Conservation (phyloP, 306 rosid genomes). For the Gastrolobium bilobum region DNA sequence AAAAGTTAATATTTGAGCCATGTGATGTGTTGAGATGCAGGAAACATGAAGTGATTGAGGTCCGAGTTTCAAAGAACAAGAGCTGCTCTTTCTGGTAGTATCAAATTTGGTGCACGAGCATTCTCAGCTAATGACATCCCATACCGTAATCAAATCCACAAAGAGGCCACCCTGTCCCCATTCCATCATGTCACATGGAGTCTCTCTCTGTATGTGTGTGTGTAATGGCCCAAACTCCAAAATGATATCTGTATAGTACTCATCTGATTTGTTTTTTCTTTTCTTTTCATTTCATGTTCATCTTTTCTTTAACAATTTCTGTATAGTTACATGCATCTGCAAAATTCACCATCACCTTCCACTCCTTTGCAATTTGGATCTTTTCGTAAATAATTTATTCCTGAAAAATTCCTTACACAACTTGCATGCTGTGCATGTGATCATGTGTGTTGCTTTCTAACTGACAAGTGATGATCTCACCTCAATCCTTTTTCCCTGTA, state of each 20-base stretch:
- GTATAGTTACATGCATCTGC: conserved; percentile 12
- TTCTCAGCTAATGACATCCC: background rate
- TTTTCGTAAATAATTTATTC: conserved; percentile 17
- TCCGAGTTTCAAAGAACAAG: conserved; percentile 7
- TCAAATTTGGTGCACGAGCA: background rate
- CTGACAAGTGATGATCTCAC: conserved; percentile 45
- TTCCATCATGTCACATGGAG: conserved; percentile 26
- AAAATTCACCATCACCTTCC: conserved; percentile 27
- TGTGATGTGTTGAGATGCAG: background rate
- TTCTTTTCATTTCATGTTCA: background rate
- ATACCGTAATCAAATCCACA: conserved; percentile 7
- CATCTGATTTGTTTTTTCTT: background rate
- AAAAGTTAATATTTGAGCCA: background rate
- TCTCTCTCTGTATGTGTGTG: background rate
- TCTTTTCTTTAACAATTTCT: background rate
- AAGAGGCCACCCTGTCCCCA: background rate
- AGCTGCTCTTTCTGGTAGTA: background rate
- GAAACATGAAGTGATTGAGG: background rate
- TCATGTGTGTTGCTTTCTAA: conserved; percentile 41
- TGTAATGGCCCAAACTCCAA: conserved; percentile 41
- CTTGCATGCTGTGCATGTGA: conserved; percentile 37
- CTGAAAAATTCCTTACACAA: conserved; percentile 45
- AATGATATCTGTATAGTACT: background rate
- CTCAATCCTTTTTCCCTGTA: conserved; percentile 36
- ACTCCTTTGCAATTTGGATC: conserved; percentile 42